These are phyloP conservation scores for Fusarium papillatum DNA, from an alignment of 2,329 filamentous ascomycete species.

Conservation along the genomic window DNA sequence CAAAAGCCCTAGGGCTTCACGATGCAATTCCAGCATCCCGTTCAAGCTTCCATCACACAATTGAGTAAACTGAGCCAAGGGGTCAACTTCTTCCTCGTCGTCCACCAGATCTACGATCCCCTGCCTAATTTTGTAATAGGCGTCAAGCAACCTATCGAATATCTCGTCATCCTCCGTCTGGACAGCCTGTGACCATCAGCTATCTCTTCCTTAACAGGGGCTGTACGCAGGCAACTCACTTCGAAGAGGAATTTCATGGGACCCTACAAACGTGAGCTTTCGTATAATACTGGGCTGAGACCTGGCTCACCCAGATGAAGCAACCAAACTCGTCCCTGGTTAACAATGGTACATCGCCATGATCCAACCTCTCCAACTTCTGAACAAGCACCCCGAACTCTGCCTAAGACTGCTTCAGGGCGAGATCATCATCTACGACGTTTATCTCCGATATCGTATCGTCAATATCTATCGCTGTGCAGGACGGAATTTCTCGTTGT, in stretches of 20 bases:
- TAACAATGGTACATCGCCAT: slow-evolving; percentile 13
- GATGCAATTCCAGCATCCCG: slow-evolving; percentile 20
- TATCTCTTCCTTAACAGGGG: not conserved
- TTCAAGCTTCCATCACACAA: not conserved
- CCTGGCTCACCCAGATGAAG: slow-evolving; percentile 17
- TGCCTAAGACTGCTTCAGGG: not conserved
- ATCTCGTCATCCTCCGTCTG: not conserved
- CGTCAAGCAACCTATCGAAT: slow-evolving; percentile 12
- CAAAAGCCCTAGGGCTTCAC: slow-evolving; percentile 13
- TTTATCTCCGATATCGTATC: not conserved
- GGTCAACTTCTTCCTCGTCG: not conserved
- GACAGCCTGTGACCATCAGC: slow-evolving; percentile 1
- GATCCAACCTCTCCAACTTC: slow-evolving; percentile 10
- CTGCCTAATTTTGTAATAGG: slow-evolving; percentile 13
- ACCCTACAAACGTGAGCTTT: slow-evolving; percentile 5
- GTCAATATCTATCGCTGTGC: not conserved
- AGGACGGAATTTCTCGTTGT: not conserved
- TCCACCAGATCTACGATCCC: slow-evolving; percentile 1
- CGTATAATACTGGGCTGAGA: too few species aligned
- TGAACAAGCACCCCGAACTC: slow-evolving; percentile 7
- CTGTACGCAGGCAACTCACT: not conserved
- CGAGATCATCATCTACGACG: not conserved
- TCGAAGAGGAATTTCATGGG: slow-evolving; percentile 22
- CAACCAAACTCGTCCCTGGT: slow-evolving; percentile 8
- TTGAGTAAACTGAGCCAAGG: not conserved